Conservation (phyloP, 305 asterid species). For the Fraxinus greggii region DNA sequence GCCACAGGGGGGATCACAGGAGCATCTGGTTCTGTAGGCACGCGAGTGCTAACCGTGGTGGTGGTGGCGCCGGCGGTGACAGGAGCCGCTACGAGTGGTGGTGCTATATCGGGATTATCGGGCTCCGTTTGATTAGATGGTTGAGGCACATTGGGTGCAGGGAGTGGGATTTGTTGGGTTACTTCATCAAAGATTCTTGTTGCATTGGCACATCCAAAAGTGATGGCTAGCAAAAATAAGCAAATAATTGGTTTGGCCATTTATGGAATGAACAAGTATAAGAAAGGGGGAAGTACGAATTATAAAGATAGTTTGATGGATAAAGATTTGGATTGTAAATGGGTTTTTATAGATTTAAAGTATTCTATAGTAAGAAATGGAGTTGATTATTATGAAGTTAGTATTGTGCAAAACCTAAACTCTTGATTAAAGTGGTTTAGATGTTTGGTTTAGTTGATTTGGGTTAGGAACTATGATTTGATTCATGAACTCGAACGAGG, state of each 20-base stretch:
- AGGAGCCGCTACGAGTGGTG: background rate
- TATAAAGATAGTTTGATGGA: constrained; percentile 13
- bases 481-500: background rate
- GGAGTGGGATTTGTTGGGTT: background rate
- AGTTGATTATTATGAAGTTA: constrained; percentile 30
- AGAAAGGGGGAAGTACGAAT: background rate
- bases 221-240: constrained; percentile 42
- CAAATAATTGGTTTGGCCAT: constrained; percentile 35
- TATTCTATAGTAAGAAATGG: constrained; percentile 17
- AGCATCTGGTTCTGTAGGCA: constrained; percentile 12
- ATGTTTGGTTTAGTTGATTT: constrained; percentile 23
- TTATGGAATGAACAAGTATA: constrained; percentile 7
- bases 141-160: background rate
- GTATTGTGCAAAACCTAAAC: constrained; percentile 18
- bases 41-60: constrained; percentile 8
- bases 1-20: constrained; percentile 23
- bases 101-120: background rate
- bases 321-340: background rate
- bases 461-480: background rate
- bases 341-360: constrained; percentile 18
- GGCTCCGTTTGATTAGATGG: background rate
- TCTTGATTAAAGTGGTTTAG: background rate
- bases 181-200: constrained; percentile 29
- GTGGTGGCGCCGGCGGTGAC: background rate
- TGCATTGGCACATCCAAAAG: constrained; percentile 35